Conservation (phyloP, 108 stramenopile genomes). For the Epipyxis sp. region DNA sequence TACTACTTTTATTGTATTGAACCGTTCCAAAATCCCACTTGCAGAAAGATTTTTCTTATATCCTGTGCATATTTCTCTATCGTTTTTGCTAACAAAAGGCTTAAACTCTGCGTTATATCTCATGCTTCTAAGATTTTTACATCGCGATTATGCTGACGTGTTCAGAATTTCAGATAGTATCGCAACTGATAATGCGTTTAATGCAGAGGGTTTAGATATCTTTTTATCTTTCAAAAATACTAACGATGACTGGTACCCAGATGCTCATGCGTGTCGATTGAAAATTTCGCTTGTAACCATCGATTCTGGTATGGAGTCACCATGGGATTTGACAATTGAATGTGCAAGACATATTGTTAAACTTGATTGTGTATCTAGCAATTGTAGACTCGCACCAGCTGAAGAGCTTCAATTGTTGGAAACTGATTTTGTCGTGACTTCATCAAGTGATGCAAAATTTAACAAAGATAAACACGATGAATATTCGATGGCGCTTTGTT, state of each 20-base stretch:
- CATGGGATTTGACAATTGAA: constrained; percentile 43
- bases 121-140: constrained; percentile 40
- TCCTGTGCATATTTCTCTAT: constrained; percentile 40
- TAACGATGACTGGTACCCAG: constrained; percentile 44
- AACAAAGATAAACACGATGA: constrained; percentile 28
- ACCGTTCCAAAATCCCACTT: constrained; percentile 2
- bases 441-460: constrained; percentile 9
- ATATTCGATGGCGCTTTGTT: constrained; percentile 36
- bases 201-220: constrained; percentile 25
- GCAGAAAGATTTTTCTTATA: constrained; percentile 41
- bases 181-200: constrained; percentile 36
- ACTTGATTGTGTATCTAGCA: constrained; percentile 17
- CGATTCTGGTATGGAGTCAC: constrained; percentile 30
- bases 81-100: constrained; percentile 33
- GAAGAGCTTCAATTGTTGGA: constrained; percentile 42
- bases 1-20: constrained; percentile 32
- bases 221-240: constrained; percentile 25
- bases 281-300: constrained; percentile 43
- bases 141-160: constrained; percentile 41
- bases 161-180: constrained; percentile 36
- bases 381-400: constrained; percentile 32
- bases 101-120: constrained; percentile 42
- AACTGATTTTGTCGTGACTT: constrained; percentile 32
- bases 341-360: constrained; percentile 37
- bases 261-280: constrained; percentile 44